Conservation (phyloP, 257 asterid genomes). For the Apocynum venetum region DNA sequence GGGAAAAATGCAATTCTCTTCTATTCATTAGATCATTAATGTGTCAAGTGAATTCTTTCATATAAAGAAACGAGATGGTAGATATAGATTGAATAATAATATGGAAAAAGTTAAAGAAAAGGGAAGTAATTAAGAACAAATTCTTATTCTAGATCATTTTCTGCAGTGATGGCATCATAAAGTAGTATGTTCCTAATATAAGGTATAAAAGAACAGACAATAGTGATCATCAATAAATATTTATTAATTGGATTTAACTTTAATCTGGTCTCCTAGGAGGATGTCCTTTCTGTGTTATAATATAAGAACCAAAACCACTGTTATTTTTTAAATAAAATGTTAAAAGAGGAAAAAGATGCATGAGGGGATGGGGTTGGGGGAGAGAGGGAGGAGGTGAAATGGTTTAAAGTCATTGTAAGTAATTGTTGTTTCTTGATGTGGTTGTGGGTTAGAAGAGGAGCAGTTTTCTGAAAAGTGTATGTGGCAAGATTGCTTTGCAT, state of each 20-base stretch:
- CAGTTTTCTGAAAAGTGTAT: neutral
- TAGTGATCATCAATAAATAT: neutral
- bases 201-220: neutral
- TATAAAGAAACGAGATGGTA: neutral
- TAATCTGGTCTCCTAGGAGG: neutral
- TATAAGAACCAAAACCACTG: neutral
- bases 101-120: neutral
- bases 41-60: neutral
- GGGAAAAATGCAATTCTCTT: neutral
- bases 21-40: neutral
- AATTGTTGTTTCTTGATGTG: neutral
- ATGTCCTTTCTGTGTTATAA: neutral
- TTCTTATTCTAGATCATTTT: neutral
- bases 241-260: too few relatives aligned
- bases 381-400: too few relatives aligned
- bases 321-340: too few relatives aligned
- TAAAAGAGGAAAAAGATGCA: neutral
- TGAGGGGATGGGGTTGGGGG: too few relatives aligned
- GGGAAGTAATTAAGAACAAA: neutral
- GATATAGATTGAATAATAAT: too few relatives aligned
- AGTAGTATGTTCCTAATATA: neutral
- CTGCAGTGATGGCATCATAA: neutral
- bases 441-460: neutral
- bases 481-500: neutral
- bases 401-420: neutral